Conservation (phyloP, 345 rosid genomes). For the Ceriops decandra region DNA sequence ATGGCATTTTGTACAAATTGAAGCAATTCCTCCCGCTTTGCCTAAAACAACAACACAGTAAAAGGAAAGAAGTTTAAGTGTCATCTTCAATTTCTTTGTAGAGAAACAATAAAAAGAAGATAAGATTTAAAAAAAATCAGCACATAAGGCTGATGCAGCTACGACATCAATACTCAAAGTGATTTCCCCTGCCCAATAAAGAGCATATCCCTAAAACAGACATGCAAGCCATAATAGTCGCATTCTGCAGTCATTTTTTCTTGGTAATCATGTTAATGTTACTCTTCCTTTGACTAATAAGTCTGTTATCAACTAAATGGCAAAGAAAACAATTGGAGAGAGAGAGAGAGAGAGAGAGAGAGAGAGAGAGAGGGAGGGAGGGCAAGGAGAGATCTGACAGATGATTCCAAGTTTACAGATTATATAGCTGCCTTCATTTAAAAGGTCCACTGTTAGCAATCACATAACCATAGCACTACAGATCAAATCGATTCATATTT, state of each 20-base stretch:
- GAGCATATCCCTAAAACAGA: constrained; percentile 1
- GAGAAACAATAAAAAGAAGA: neutral
- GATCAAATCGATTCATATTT: neutral
- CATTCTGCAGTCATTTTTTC: neutral
- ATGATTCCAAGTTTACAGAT: neutral
- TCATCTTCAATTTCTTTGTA: constrained; percentile 10
- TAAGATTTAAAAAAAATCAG: neutral
- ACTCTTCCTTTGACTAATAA: too few relatives aligned
- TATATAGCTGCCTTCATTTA: neutral
- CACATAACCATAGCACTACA: neutral
- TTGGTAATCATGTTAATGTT: too few relatives aligned
- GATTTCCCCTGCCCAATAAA: neutral
- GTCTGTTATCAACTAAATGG: too few relatives aligned
- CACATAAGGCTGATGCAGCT: neutral
- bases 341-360: too few relatives aligned
- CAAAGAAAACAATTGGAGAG: too few relatives aligned
- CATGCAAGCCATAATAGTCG: neutral
- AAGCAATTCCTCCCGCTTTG: constrained; percentile 92
- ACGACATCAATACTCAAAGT: neutral
- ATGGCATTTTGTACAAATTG: constrained; percentile 87
- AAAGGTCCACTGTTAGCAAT: neutral
- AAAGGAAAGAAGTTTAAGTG: constrained; percentile 11
- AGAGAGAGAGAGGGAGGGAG: too few relatives aligned
- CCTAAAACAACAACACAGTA: constrained; percentile 39
- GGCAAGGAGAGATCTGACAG: too few relatives aligned